phyloP scores from a whole-genome alignment of 257 asterid genomes.

The Solanum commersonii region DNA sequence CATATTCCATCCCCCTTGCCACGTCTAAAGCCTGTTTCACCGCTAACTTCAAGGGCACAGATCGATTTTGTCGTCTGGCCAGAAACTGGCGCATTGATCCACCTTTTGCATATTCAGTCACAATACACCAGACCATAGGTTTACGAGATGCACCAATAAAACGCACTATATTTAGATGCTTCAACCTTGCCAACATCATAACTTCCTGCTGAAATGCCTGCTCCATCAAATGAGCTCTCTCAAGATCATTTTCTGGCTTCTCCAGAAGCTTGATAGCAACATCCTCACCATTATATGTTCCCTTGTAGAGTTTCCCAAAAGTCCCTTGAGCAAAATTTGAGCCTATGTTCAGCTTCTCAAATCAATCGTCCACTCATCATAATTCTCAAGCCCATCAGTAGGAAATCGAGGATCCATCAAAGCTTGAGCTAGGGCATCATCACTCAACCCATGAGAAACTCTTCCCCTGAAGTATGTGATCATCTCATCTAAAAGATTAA shows the following conservation, averaged over 20 bases:
- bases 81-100: constrained; percentile 87
- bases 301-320: constrained; percentile 89
- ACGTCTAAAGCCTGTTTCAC: constrained; percentile 98
- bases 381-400: constrained; percentile 76
- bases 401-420: constrained; percentile 60
- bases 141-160: constrained; percentile 88
- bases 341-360: constrained; percentile 88
- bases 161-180: constrained; percentile 86
- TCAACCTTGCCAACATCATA: constrained; percentile 85
- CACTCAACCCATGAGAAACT: no score
- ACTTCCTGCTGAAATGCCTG: constrained; percentile 98
- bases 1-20: constrained; percentile 97
- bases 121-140: constrained; percentile 97
- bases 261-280: constrained; percentile 94
- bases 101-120: constrained; percentile 93
- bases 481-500: no score
- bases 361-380: constrained; percentile 90
- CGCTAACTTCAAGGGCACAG: constrained; percentile 88
- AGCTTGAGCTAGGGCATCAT: no score
- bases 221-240: constrained; percentile 86
- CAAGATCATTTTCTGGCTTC: constrained; percentile 72
- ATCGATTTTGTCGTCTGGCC: constrained; percentile 68
- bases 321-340: constrained; percentile 97
- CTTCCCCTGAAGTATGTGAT: no score
- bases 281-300: constrained; percentile 84